Evolutionary conservation across 228 moss, liverwort and hornwort genomes (phyloP).

Genomic region (Sphagnum fallax): DNA sequence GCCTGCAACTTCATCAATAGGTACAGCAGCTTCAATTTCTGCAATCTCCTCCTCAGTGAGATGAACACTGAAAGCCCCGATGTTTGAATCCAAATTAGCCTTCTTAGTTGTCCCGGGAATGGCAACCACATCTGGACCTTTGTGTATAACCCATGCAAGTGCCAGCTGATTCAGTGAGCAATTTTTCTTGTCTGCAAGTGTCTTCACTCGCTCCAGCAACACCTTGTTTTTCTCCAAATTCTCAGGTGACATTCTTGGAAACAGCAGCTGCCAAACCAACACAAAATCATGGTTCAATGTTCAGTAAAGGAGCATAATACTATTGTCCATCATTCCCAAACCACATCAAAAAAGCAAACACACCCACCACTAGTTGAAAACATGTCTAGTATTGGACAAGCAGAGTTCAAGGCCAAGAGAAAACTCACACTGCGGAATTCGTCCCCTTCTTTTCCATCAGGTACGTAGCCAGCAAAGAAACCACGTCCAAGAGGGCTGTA

Average conservation of each 20-base stretch:
- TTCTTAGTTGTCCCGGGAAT: slow-evolving; percentile 32
- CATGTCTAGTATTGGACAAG: no score
- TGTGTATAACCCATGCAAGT: slow-evolving; percentile 17
- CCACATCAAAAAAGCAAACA: neutral
- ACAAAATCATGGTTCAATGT: no score
- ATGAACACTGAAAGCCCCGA: slow-evolving; percentile 15
- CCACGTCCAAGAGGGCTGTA: slow-evolving; percentile 42
- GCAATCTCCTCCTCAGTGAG: slow-evolving; percentile 22
- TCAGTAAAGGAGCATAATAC: no score
- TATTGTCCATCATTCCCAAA: no score
- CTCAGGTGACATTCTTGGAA: neutral
- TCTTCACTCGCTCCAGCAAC: slow-evolving; percentile 5
- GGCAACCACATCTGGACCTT: slow-evolving; percentile 7
- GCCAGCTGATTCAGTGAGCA: slow-evolving; percentile 22
- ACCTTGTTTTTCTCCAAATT: slow-evolving; percentile 20
- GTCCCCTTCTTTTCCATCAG: neutral
- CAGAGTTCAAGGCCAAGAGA: no score
- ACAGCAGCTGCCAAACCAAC: no score
- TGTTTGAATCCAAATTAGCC: slow-evolving; percentile 36
- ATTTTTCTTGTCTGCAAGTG: slow-evolving; percentile 7
- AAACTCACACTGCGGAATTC: no score
- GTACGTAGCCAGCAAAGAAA: slow-evolving; percentile 24
- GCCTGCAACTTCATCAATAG: slow-evolving; percentile 24
- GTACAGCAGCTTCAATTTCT: slow-evolving; percentile 41
- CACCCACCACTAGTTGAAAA: neutral